Evolutionary conservation across 1,284 basidiomycete species (phyloP), one percentile per base, ranked within the genome.

Genomic region (Austroboletus niveus): DNA sequence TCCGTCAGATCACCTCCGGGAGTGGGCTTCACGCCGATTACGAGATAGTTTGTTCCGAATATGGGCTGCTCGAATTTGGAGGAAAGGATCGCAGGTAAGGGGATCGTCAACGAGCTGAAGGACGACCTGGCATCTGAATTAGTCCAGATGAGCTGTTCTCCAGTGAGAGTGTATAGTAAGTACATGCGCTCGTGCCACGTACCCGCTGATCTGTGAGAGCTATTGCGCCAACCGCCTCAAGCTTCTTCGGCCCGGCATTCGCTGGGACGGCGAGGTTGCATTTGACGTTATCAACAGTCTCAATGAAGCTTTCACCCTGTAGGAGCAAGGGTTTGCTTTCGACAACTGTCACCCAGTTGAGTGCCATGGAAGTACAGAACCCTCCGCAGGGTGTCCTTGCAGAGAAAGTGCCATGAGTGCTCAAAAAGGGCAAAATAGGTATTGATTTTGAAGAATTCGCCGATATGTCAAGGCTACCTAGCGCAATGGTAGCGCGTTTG

Each of bases 401-500:
- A 46, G 36, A 17, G 44, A 14, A 35, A 17, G 17, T 17, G 17
- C 17, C 17, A 17, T 17, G 17, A 4, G 22, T 43, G 12, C 42
- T 39, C 36, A 29, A 58, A 45, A 39, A 17, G 32, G 11, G 10
- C 27, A 4, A 5, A 27, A 10, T 20, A 22, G n/a, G 5, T 14
- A 48, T 48, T 14, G 4, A 14, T 42, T 35, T 40, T 44, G 7
- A 4, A 15, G 1, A 2, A 8, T n/a, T 3, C 5, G 3, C 2
- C 5, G 0, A 1, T 3, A 11, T 12, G 11, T 1, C 11, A 54
- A n/a, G 62, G 66, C 68, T 69, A 69, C 66, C 66, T 69, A 65
- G 66, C 68, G 68, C 66, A 69, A 69, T 68, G 85, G 86, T 87
- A 87, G 85, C 85, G 85, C 85, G 84, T 88, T 85, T 87, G 85